Percentiles rank a stretch among this genome's conserved stretches.
These are phyloP conservation scores for Prunus padus DNA, from an alignment of 306 rosid species.

Conservation along the genomic window DNA sequence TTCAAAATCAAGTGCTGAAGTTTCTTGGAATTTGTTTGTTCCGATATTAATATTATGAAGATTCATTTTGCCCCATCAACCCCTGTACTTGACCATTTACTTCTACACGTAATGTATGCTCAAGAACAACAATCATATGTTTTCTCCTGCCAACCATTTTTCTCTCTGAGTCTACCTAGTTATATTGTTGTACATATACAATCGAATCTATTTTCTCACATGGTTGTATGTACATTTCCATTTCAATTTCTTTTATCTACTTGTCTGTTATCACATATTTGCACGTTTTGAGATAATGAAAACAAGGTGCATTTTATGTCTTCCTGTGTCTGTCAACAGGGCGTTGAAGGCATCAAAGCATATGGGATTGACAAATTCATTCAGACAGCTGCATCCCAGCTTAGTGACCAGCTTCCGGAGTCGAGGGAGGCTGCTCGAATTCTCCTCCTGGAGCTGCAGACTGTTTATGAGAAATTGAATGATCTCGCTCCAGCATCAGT, in stretches of 20 bases:
- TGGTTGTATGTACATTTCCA: background rate
- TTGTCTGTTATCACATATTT: background rate
- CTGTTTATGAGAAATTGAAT: conserved; percentile 59
- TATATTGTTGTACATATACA: background rate
- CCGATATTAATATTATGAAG: background rate
- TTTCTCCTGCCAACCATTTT: background rate
- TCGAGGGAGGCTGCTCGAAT: conserved; percentile 95
- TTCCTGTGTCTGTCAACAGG: conserved; percentile 45
- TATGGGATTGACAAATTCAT: conserved; percentile 91
- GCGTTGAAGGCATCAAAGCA: conserved; percentile 78
- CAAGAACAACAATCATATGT: background rate
- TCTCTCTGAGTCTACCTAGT: background rate
- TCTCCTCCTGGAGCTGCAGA: conserved; percentile 80
- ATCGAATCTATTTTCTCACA: background rate
- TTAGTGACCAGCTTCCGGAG: conserved; percentile 95
- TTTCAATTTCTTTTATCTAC: background rate
- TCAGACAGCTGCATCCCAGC: conserved; percentile 88
- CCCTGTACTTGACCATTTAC: background rate
- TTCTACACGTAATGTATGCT: background rate
- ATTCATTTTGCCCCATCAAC: background rate
- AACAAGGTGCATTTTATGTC: background rate
- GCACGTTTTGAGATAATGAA: background rate
- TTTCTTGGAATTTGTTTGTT: background rate
- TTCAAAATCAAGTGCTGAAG: background rate
- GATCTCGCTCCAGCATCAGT: conserved; percentile 37